Evolutionary conservation across 768 basidiomycete species (phyloP), one percentile per base, ranked within the genome.

Genomic region (Podaxis rugospora): DNA sequence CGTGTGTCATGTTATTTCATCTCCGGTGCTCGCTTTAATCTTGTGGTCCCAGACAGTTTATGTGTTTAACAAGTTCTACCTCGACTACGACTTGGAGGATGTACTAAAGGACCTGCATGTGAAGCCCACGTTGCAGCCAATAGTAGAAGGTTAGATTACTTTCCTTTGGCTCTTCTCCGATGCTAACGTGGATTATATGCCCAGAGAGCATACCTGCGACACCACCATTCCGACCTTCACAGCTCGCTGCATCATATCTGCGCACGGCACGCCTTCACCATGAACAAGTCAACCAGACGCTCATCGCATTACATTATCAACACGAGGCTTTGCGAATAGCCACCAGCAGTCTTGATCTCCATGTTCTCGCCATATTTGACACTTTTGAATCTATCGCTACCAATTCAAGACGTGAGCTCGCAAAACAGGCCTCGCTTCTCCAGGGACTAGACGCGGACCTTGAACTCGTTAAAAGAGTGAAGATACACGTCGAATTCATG

Each of bases 31-130:
- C 32, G 6, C 32, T 6, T 40, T 62, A n/a, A 23, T 56, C 55
- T 58, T n/a, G 60, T 32, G 27, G 7, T 25, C 50, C 58, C 56
- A 77, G 92, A 80, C 84, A 5, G 88, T 94, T 62, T 93, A 84
- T 67, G 89, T 93, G 4, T 94, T 90, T 74, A 93, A 93, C 74
- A 92, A 91, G 67, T 77, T 83, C 67, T 90, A 89, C 66, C 80
- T 94, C 39, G 90, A 91, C 64, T 77, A 84, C 47, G 85, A 88
- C 53, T 58, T 89, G 28, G 83, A 87, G 1, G 81, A 88, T 46
- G 86, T 90, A 25, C 71, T 92, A 14, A 77, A 72, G n/a, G 80
- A 83, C 44, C 80, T 93, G n/a, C 79, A 74, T 14, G 75, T 85
- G 16, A 81, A 86, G 47, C 77, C 89, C 2, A 78, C 80, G 16